phyloP scores from a whole-genome alignment of 1,139 yeast genomes.

The Pneumocystis murina region DNA sequence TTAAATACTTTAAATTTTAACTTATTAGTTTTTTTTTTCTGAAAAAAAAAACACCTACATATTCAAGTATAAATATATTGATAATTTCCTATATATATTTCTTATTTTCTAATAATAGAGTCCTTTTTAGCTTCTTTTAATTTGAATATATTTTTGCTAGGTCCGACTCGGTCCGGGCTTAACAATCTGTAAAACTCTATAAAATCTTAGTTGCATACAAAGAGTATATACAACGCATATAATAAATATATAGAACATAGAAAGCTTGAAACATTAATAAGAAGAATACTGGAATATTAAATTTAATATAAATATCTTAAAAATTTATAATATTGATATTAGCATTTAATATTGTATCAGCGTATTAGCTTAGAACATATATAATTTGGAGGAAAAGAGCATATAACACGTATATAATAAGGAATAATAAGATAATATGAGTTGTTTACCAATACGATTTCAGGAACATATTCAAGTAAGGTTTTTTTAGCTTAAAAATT shows the following conservation, averaged over 20 bases:
- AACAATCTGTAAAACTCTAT: no score
- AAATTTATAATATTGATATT: no score
- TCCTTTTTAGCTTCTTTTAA: no score
- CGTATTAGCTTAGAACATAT: neutral
- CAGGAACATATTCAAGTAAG: neutral
- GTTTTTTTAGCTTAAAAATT: neutral
- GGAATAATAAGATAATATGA: neutral
- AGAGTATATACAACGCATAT: no score
- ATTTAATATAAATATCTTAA: no score
- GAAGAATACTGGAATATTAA: no score
- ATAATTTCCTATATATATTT: neutral
- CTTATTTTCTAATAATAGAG: neutral
- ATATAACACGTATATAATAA: neutral
- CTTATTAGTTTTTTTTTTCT: neutral
- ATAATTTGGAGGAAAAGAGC: constrained; percentile 14
- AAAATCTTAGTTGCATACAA: no score
- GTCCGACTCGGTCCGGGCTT: no score
- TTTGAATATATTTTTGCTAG: no score
- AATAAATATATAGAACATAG: no score
- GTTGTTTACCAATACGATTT: neutral
- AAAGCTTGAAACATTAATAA: no score
- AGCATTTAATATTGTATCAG: no score
- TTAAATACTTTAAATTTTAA: neutral
- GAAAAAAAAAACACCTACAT: neutral
- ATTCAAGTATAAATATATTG: neutral